Conservation (phyloP, 306 rosid species). For the Sicyos edulis region DNA sequence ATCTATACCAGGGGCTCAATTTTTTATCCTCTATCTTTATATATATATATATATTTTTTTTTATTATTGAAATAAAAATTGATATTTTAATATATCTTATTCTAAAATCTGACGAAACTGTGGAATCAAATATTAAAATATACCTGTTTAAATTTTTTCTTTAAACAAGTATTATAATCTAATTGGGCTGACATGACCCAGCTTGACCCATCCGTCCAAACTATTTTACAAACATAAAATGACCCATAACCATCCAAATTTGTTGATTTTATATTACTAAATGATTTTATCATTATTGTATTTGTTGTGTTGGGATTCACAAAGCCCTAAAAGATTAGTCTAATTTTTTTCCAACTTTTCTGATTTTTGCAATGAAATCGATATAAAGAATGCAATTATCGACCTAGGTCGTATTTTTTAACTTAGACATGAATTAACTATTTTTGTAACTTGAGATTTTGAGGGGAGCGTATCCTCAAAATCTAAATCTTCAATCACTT, state of each 20-base stretch:
- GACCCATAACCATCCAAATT: neutral
- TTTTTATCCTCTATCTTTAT: too few relatives aligned
- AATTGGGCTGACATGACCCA: constrained; percentile 7
- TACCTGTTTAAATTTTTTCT: too few relatives aligned
- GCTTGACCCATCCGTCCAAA: neutral
- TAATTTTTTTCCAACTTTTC: constrained; percentile 5
- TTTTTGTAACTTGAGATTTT: too few relatives aligned
- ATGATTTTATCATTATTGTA: neutral
- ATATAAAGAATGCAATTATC: too few relatives aligned
- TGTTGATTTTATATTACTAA: neutral
- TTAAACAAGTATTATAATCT: neutral
- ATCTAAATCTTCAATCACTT: too few relatives aligned
- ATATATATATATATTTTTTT: too few relatives aligned
- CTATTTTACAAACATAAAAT: neutral
- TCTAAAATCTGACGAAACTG: neutral
- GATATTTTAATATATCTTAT: neutral
- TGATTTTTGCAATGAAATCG: too few relatives aligned
- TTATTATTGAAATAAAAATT: too few relatives aligned
- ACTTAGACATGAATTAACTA: too few relatives aligned
- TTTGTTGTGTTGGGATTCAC: constrained; percentile 15
- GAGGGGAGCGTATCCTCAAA: too few relatives aligned
- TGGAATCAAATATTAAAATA: neutral
- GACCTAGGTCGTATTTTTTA: too few relatives aligned
- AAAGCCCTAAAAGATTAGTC: neutral
- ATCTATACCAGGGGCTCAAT: too few relatives aligned